A percentile compares a stretch with the other conserved stretches of the same genome.
Evolutionary conservation across 805 yeast species (phyloP).

Genomic region (Starmerella scarabaei): DNA sequence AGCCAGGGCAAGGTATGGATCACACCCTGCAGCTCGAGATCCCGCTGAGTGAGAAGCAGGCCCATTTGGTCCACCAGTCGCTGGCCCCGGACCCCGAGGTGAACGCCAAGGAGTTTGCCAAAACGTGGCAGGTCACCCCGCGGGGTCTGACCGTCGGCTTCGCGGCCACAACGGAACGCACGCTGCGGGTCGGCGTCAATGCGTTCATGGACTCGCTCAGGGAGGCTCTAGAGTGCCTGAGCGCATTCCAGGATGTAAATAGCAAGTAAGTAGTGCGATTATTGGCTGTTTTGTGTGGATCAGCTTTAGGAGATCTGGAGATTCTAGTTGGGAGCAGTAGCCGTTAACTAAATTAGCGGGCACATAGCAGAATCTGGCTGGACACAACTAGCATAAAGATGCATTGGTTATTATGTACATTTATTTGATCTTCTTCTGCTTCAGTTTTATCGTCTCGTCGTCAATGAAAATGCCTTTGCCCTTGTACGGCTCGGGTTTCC

Average conservation of each 20-base stretch:
- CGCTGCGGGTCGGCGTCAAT: constrained; percentile 72
- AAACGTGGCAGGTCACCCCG: constrained; percentile 32
- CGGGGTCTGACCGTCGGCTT: constrained; percentile 19
- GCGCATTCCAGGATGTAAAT: constrained; percentile 9
- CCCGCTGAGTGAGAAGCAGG: constrained; percentile 54
- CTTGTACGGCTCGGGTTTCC: constrained; percentile 96
- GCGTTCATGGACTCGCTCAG: constrained; percentile 64
- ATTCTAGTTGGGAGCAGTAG: too few relatives aligned
- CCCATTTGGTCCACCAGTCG: constrained; percentile 47
- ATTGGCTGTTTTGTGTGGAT: too few relatives aligned
- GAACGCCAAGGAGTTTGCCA: constrained; percentile 50
- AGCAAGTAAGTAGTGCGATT: background rate
- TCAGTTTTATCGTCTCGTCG: constrained; percentile 78
- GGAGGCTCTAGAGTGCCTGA: constrained; percentile 46
- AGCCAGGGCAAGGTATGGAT: too few relatives aligned
- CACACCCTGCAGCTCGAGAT: constrained; percentile 31
- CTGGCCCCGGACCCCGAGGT: constrained; percentile 72
- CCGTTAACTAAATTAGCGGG: too few relatives aligned
- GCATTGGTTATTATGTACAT: too few relatives aligned
- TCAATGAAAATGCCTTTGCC: constrained; percentile 94
- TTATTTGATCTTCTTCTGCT: constrained; percentile 86
- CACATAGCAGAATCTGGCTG: too few relatives aligned
- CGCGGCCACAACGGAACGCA: constrained; percentile 41
- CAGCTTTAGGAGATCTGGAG: too few relatives aligned
- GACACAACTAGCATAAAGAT: too few relatives aligned